Evolutionary conservation across 164 flowering plant genomes (phyloP), one percentile per base, ranked within the genome.

Genomic region (Berberis thunbergii): DNA sequence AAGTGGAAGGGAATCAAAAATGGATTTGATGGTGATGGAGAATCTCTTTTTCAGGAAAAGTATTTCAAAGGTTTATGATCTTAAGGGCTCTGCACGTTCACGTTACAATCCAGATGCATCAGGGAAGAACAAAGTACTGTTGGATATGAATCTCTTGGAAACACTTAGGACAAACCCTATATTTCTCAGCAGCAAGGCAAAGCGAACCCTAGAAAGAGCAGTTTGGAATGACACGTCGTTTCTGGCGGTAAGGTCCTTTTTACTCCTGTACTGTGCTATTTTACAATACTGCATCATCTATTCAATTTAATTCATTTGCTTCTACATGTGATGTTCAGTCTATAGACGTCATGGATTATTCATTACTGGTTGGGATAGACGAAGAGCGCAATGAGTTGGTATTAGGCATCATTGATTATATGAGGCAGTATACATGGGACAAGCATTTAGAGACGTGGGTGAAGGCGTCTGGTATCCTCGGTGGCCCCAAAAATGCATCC

Each of bases 381-480:
- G 79, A 84, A 1, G 83, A 85, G 57, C 61, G 80, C 11, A 82
- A 84, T 61, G 91, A 85, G 77, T 84, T 89, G 62, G 93, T 89
- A 60, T 38, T 89, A 45, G 96, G 96, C 39, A 89, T 87, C 61
- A 89, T 89, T 12, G 93, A 89, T 69, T 87, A 75, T 75, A 81
- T 87, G 91, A 83, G 96, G 67, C 93, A 87, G 64, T 89, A 87
- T 63, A 89, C 96, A 10, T 89, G 96, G 96, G 96, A 87, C 75
- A 89, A 89, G 76, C 96, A 89, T 64, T 65, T 89, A 65, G 96
- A 89, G 83, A 89, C 96, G 39, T 87, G 86, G 93, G 93, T 86
- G 42, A 89, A 87, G 71, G 84, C 91, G 6, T 79, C 91, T 7
- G 85, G 91, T 43, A 83, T 87, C 45, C 89, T 89, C 12, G 89